A percentile compares a stretch with the other conserved stretches of the same genome.
phyloP scores from a whole-genome alignment of 2,329 filamentous ascomycete genomes.

The Trichoderma semiorbis region DNA sequence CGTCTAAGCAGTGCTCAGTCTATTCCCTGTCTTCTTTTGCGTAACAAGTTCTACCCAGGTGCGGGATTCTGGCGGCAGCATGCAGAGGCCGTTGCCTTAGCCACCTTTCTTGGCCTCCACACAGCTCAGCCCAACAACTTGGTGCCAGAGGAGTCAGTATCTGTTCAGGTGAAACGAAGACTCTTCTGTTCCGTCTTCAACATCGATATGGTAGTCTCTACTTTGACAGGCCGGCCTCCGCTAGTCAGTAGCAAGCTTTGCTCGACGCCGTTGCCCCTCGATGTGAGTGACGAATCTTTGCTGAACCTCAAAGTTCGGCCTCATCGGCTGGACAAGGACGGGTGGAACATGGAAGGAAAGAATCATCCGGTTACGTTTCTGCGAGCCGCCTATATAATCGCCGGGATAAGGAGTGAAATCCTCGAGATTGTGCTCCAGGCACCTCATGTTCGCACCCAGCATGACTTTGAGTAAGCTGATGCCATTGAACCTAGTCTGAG shows the following conservation, averaged over 20 bases:
- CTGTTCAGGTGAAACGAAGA: slow-evolving; percentile 12
- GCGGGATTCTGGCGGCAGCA: slow-evolving; percentile 11
- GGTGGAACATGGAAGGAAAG: slow-evolving; percentile 15
- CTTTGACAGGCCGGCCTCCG: slow-evolving; percentile 14
- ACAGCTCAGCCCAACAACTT: neutral
- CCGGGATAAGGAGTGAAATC: slow-evolving; percentile 11
- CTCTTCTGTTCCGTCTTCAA: slow-evolving; percentile 14
- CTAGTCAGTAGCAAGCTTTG: slow-evolving; percentile 6
- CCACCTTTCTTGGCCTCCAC: slow-evolving; percentile 20
- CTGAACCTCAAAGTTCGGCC: neutral
- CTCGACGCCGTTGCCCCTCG: slow-evolving; percentile 15
- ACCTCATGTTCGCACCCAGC: neutral
- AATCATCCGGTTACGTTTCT: slow-evolving; percentile 4
- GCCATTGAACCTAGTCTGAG: no score
- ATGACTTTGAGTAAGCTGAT: slow-evolving; percentile 4
- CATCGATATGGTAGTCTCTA: slow-evolving; percentile 13
- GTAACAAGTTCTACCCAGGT: neutral
- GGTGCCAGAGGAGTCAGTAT: neutral
- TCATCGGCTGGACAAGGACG: slow-evolving; percentile 3
- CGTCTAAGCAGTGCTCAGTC: neutral
- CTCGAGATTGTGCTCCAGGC: slow-evolving; percentile 13
- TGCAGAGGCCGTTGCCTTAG: slow-evolving; percentile 9
- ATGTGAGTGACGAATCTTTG: slow-evolving; percentile 7
- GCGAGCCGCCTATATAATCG: slow-evolving; percentile 1
- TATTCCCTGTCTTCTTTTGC: neutral